Evolutionary conservation across 805 yeast species (phyloP).

Genomic region (Barnettozyma wickerhamii): DNA sequence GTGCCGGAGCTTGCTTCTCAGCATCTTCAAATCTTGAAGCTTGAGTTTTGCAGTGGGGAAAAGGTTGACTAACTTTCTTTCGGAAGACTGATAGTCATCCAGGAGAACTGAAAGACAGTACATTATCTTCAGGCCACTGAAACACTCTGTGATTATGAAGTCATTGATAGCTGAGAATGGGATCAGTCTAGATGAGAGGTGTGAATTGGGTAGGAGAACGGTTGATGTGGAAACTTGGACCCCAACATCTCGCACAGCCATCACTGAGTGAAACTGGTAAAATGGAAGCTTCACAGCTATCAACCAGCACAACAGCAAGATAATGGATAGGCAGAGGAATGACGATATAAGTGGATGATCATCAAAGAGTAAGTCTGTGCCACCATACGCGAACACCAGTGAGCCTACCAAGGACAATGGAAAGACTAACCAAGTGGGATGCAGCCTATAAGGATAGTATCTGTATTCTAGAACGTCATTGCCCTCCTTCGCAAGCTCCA

Average conservation of each 20-base stretch:
- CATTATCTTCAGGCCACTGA: constrained; percentile 60
- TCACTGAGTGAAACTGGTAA: constrained; percentile 27
- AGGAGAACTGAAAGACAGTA: constrained; percentile 60
- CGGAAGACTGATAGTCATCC: constrained; percentile 25
- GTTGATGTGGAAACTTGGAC: constrained; percentile 37
- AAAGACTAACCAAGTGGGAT: no score
- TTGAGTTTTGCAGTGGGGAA: constrained; percentile 11
- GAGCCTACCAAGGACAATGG: no score
- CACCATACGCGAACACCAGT: no score
- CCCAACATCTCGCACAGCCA: constrained; percentile 42
- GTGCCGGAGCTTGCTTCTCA: constrained; percentile 10
- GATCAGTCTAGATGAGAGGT: constrained; percentile 37
- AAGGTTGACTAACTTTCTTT: background rate
- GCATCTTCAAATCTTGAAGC: constrained; percentile 8
- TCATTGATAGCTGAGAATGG: constrained; percentile 57
- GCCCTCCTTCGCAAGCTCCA: no score
- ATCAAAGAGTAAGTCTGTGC: no score
- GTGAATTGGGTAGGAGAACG: constrained; percentile 12
- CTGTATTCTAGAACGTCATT: no score
- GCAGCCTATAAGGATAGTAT: no score
- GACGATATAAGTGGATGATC: no score
- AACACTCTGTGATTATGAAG: constrained; percentile 72
- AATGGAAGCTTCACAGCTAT: background rate
- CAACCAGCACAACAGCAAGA: background rate
- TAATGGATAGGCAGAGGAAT: no score